phyloP scores from a whole-genome alignment of 2,329 filamentous ascomycete genomes.

The Cladosporium sp. region DNA sequence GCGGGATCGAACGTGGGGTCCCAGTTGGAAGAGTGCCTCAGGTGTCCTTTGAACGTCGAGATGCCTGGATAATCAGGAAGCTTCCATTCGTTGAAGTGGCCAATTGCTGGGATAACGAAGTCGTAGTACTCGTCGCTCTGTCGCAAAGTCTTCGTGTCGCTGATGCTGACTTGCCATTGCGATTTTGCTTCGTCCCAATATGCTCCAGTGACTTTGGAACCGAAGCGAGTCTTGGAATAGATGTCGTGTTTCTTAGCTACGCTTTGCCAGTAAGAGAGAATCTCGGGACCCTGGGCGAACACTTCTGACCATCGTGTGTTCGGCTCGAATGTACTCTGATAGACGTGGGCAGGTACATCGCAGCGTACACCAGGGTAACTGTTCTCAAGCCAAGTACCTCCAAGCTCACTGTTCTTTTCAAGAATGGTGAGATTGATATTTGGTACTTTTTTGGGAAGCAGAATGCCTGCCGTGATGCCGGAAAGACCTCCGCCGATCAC shows the following conservation, averaged over 20 bases:
- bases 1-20: slow-evolving; percentile 34
- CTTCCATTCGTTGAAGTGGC: slow-evolving; percentile 67
- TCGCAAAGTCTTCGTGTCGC: slow-evolving; percentile 34
- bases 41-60: slow-evolving; percentile 35
- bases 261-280: slow-evolving; percentile 64
- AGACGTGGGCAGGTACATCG: slow-evolving; percentile 69
- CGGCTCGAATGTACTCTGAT: slow-evolving; percentile 67
- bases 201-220: slow-evolving; percentile 56
- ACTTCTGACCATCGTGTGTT: slow-evolving; percentile 69
- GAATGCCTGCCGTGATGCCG: slow-evolving; percentile 63
- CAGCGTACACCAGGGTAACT: slow-evolving; percentile 66
- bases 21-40: slow-evolving; percentile 40
- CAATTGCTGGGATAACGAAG: slow-evolving; percentile 63
- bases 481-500: slow-evolving; percentile 66
- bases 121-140: slow-evolving; percentile 52
- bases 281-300: slow-evolving; percentile 67
- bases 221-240: slow-evolving; percentile 58
- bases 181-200: slow-evolving; percentile 55
- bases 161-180: slow-evolving; percentile 61
- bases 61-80: slow-evolving; percentile 57
- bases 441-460: slow-evolving; percentile 69
- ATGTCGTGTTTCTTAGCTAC: slow-evolving; percentile 65
- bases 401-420: slow-evolving; percentile 67
- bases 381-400: slow-evolving; percentile 51
- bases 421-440: slow-evolving; percentile 64